These are phyloP conservation scores for Phylloporus sp. DNA, from an alignment of 768 basidiomycete genomes.

Conservation along the genomic window DNA sequence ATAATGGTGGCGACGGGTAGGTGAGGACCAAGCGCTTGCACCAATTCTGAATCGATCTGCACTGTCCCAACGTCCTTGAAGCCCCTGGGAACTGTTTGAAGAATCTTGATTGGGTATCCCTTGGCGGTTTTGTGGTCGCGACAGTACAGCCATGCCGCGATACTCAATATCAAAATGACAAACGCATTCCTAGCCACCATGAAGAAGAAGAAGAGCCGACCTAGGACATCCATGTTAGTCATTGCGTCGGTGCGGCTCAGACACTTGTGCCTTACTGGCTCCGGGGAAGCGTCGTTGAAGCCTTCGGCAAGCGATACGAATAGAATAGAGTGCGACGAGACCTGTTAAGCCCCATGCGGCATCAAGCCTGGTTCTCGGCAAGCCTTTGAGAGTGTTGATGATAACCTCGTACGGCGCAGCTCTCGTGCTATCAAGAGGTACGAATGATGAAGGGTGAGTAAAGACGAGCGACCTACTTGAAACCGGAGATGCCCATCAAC, in stretches of 20 bases:
- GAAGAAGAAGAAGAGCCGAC: slow-evolving; percentile 72
- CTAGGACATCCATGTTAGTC: slow-evolving; percentile 32
- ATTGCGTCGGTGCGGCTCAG: background rate
- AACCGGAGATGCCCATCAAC: slow-evolving; percentile 81
- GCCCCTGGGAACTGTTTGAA: slow-evolving; percentile 81
- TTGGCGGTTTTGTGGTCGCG: slow-evolving; percentile 52
- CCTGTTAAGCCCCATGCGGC: slow-evolving; percentile 88
- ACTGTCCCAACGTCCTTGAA: slow-evolving; percentile 57
- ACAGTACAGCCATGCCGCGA: slow-evolving; percentile 84
- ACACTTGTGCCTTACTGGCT: slow-evolving; percentile 39
- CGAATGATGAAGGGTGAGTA: background rate
- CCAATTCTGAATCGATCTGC: slow-evolving; percentile 44
- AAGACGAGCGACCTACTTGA: slow-evolving; percentile 56
- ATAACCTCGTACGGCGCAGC: slow-evolving; percentile 83
- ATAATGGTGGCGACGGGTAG: slow-evolving; percentile 86
- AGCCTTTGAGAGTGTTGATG: slow-evolving; percentile 87
- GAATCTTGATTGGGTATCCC: slow-evolving; percentile 82
- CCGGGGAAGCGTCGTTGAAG: slow-evolving; percentile 59
- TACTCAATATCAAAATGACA: slow-evolving; percentile 81
- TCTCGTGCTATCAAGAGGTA: slow-evolving; percentile 57
- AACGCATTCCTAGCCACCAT: slow-evolving; percentile 80
- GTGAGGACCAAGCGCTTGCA: slow-evolving; percentile 67
- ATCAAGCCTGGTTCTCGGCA: slow-evolving; percentile 68
- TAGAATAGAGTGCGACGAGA: slow-evolving; percentile 63
- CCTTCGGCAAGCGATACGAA: slow-evolving; percentile 54